phyloP scores from a whole-genome alignment of 2,329 filamentous ascomycete species.

The Calycina herbarum region DNA sequence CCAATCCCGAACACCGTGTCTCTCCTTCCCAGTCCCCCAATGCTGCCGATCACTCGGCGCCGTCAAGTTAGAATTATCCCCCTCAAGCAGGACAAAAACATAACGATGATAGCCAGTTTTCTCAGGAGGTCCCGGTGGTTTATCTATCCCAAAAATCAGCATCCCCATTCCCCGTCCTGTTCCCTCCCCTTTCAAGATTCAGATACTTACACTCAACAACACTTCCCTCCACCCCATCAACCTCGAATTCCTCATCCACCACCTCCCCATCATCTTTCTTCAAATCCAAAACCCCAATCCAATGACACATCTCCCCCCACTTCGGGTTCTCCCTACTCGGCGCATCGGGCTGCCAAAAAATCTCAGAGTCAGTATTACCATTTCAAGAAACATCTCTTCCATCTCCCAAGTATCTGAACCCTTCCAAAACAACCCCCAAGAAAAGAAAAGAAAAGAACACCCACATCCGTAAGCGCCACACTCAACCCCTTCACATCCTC shows the following conservation, averaged over 20 bases:
- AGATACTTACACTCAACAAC: neutral
- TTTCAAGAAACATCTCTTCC: too few species aligned
- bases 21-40: slow-evolving; percentile 53
- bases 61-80: slow-evolving; percentile 42
- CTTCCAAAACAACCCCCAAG: too few species aligned
- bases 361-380: too few species aligned
- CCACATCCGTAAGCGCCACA: slow-evolving; percentile 50
- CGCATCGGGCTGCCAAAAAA: slow-evolving; percentile 47
- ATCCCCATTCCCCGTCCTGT: neutral
- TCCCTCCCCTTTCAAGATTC: too few species aligned
- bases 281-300: slow-evolving; percentile 35
- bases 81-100: slow-evolving; percentile 52
- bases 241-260: neutral
- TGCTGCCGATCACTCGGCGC: slow-evolving; percentile 51
- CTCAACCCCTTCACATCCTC: slow-evolving; percentile 40
- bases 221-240: neutral
- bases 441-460: too few species aligned
- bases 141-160: neutral
- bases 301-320: slow-evolving; percentile 60
- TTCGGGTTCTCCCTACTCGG: slow-evolving; percentile 52
- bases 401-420: too few species aligned
- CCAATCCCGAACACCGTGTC: slow-evolving; percentile 53
- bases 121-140: slow-evolving; percentile 51
- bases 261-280: neutral
- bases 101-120: slow-evolving; percentile 37